A percentile compares a stretch with the other conserved stretches of the same genome.
phyloP scores from a whole-genome alignment of 805 yeast genomes.

The Candida rishiriensis region DNA sequence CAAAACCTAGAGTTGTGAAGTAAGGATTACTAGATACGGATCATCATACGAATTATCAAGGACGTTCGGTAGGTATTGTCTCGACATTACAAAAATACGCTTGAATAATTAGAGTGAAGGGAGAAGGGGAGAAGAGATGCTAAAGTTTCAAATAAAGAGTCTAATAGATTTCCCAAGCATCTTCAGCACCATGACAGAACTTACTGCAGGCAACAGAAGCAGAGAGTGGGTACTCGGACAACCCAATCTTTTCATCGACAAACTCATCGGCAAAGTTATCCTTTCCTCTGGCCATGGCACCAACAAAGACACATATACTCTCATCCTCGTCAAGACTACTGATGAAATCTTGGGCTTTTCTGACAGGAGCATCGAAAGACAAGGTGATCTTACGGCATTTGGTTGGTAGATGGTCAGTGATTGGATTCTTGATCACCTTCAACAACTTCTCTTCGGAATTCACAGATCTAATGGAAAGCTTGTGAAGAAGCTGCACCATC shows the following conservation, averaged over 20 bases:
- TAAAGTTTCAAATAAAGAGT: background rate
- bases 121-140: conserved; percentile 1
- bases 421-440: conserved; percentile 94
- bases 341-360: conserved; percentile 85
- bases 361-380: conserved; percentile 86
- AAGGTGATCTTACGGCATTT: conserved; percentile 92
- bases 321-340: conserved; percentile 77
- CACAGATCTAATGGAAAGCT: conserved; percentile 88
- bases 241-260: conserved; percentile 94
- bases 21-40: too few species aligned
- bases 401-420: conserved; percentile 93
- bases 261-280: conserved; percentile 96
- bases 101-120: conserved; percentile 1
- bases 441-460: conserved; percentile 92
- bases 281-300: conserved; percentile 98
- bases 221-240: conserved; percentile 90
- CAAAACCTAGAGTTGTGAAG: too few species aligned
- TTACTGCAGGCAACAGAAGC: conserved; percentile 98
- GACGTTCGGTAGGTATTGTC: too few species aligned
- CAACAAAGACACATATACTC: conserved; percentile 95
- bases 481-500: conserved; percentile 94
- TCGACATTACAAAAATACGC: too few species aligned
- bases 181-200: conserved; percentile 98
- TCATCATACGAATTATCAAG: too few species aligned
- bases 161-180: conserved; percentile 78